A percentile compares a stretch with the other conserved stretches of the same genome.
Evolutionary conservation across 345 rosid species (phyloP).

Genomic region (Adansonia digitata): DNA sequence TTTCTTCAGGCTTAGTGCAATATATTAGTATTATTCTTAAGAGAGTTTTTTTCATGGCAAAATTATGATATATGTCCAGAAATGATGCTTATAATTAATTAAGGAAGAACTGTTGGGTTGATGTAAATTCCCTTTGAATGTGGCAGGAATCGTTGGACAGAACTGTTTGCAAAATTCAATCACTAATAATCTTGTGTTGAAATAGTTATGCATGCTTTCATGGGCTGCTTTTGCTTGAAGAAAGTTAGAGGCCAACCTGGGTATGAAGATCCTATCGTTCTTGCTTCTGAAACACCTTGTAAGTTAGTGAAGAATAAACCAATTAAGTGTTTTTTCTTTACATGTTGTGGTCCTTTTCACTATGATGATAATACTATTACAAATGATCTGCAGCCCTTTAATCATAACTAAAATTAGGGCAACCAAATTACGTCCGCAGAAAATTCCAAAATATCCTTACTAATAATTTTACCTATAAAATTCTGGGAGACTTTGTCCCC

Average conservation of each 20-base stretch:
- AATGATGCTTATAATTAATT: too few species aligned
- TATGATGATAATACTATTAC: too few species aligned
- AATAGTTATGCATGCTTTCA: slow-evolving; percentile 40
- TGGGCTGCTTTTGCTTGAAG: slow-evolving; percentile 40
- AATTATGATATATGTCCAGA: background rate
- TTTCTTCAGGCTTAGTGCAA: background rate
- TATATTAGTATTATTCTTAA: background rate
- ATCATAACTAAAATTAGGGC: too few species aligned
- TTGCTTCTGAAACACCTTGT: slow-evolving; percentile 81
- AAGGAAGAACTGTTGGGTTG: background rate
- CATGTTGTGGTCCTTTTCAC: background rate
- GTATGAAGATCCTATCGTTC: slow-evolving; percentile 46
- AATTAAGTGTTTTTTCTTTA: background rate
- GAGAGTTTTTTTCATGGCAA: background rate
- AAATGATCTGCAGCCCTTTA: too few species aligned
- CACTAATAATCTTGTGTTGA: background rate
- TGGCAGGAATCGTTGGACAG: background rate
- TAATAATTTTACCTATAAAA: too few species aligned
- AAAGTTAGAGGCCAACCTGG: slow-evolving; percentile 24
- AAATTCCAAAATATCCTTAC: too few species aligned
- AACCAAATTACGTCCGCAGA: too few species aligned
- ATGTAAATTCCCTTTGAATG: background rate
- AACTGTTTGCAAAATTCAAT: background rate
- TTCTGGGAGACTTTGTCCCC: too few species aligned
- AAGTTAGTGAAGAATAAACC: slow-evolving; percentile 29